phyloP scores from a whole-genome alignment of 2,329 filamentous ascomycete species.

The Trichophyton verrucosum region DNA sequence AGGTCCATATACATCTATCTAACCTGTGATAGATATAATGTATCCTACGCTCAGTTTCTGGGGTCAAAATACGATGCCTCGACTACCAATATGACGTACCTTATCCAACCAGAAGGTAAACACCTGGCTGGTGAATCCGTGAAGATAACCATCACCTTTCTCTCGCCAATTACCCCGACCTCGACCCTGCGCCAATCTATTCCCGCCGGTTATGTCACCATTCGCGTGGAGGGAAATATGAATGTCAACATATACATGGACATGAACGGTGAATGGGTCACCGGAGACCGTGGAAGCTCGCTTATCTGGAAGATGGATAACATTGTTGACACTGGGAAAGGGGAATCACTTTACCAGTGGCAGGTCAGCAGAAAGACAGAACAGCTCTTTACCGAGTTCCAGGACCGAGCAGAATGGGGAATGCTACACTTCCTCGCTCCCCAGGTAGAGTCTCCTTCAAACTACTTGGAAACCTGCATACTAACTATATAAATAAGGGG shows the following conservation, averaged over 20 bases:
- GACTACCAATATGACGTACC: slow-evolving; percentile 56
- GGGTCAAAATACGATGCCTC: slow-evolving; percentile 57
- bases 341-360: slow-evolving; percentile 33
- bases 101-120: slow-evolving; percentile 34
- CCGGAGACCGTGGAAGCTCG: slow-evolving; percentile 54
- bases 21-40: slow-evolving; percentile 32
- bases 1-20: not conserved
- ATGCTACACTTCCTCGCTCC: slow-evolving; percentile 65
- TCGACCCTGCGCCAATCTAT: slow-evolving; percentile 69
- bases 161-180: slow-evolving; percentile 69
- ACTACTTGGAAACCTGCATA: not conserved
- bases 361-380: slow-evolving; percentile 37
- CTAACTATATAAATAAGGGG: slow-evolving; percentile 26
- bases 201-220: slow-evolving; percentile 66
- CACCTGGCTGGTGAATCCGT: slow-evolving; percentile 20
- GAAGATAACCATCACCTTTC: slow-evolving; percentile 46
- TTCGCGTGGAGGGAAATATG: slow-evolving; percentile 55
- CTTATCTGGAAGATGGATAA: slow-evolving; percentile 57
- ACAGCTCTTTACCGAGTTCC: slow-evolving; percentile 59
- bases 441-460: slow-evolving; percentile 22
- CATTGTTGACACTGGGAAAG: slow-evolving; percentile 25
- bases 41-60: slow-evolving; percentile 47
- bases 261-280: slow-evolving; percentile 69
- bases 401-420: slow-evolving; percentile 73
- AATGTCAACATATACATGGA: slow-evolving; percentile 54